Evolutionary conservation across 495 filamentous ascomycete species (phyloP).

Genomic region (Lindgomyces ingoldianus): DNA sequence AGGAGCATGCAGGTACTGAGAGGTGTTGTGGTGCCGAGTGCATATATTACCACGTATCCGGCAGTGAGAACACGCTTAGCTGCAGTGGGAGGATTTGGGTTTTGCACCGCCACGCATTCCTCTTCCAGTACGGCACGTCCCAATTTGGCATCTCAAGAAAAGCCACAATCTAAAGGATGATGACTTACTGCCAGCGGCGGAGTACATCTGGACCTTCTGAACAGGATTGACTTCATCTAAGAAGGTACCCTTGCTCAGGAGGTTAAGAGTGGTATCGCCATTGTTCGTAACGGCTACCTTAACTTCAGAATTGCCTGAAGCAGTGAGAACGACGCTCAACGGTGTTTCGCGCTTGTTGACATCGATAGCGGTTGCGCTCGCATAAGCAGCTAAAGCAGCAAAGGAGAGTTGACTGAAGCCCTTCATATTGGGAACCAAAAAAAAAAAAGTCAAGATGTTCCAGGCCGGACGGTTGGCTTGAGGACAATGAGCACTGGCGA

Average conservation of each 20-base stretch:
- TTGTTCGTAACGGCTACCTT: conserved; percentile 64
- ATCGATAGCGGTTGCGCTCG: conserved; percentile 51
- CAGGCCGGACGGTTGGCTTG: not conserved
- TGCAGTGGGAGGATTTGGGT: not conserved
- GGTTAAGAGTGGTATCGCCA: conserved; percentile 55
- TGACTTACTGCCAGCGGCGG: conserved; percentile 50
- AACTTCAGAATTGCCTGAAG: conserved; percentile 57
- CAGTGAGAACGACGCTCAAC: conserved; percentile 56
- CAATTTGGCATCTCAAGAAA: too few relatives aligned
- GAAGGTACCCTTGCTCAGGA: conserved; percentile 65
- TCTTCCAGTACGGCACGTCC: too few relatives aligned
- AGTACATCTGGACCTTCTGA: conserved; percentile 61
- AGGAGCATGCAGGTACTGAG: not conserved
- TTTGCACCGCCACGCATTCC: too few relatives aligned
- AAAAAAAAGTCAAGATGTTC: not conserved
- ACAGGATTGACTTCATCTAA: conserved; percentile 56
- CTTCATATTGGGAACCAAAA: conserved; percentile 30
- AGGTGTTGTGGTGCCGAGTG: not conserved
- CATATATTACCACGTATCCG: not conserved
- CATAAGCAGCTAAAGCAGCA: conserved; percentile 50
- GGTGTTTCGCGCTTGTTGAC: conserved; percentile 47
- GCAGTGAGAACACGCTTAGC: not conserved
- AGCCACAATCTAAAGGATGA: not conserved
- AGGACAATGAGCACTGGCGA: conserved; percentile 5
- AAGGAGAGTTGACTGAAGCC: conserved; percentile 25